Conservation (phyloP, 352 stramenopile species). For the Blastocystis sp. region DNA sequence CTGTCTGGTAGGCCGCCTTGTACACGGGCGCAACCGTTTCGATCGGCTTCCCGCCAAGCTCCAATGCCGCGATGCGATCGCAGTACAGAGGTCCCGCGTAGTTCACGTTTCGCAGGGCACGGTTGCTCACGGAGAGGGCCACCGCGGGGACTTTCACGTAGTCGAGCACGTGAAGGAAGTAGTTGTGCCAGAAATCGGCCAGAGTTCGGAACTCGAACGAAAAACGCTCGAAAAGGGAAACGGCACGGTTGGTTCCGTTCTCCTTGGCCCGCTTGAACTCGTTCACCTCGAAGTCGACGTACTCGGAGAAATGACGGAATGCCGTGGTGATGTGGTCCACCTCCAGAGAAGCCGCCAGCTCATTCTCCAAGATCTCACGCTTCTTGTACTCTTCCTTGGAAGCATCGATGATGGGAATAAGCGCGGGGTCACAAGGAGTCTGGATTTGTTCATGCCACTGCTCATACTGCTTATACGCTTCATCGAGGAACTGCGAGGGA, state of each 20-base stretch:
- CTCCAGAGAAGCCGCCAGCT: constrained; percentile 36
- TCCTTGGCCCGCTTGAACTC: neutral
- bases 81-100: constrained; percentile 32
- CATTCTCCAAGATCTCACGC: constrained; percentile 19
- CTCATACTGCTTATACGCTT: constrained; percentile 14
- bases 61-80: constrained; percentile 3
- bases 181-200: constrained; percentile 64
- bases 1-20: neutral
- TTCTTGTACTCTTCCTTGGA: constrained; percentile 14
- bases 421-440: neutral
- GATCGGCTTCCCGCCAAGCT: neutral
- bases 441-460: constrained; percentile 28
- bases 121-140: neutral
- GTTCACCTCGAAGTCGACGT: constrained; percentile 32
- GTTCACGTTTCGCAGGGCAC: constrained; percentile 37
- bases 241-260: neutral
- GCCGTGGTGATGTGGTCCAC: constrained; percentile 66
- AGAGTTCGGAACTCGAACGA: constrained; percentile 11
- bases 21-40: neutral
- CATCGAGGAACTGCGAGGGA: constrained; percentile 1
- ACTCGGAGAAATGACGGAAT: constrained; percentile 44
- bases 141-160: neutral
- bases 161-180: constrained; percentile 30
- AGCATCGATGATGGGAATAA: neutral
- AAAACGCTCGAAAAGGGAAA: constrained; percentile 13